These are phyloP conservation scores for Hypoxylon sp. DNA, from an alignment of 2,329 filamentous ascomycete genomes.

Conservation along the genomic window DNA sequence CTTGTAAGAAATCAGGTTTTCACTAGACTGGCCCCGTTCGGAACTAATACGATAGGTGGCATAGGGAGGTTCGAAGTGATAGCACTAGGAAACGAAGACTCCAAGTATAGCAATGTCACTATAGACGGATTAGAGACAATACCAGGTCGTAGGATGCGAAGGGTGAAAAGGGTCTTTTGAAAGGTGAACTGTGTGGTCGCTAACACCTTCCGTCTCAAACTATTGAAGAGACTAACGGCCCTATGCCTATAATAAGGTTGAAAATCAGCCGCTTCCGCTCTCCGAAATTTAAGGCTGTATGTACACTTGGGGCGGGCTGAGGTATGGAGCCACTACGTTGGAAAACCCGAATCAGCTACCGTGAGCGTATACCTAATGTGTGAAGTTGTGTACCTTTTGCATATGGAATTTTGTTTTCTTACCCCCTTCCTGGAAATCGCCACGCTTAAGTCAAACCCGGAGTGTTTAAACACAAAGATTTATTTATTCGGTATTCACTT, in stretches of 20 bases:
- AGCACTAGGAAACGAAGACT: background rate
- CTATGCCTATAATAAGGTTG: conserved; percentile 2
- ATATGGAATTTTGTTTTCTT: too few species aligned
- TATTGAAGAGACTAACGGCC: conserved; percentile 19
- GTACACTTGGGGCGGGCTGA: background rate
- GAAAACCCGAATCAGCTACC: background rate
- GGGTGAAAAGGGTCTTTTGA: conserved; percentile 12
- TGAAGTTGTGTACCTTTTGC: background rate
- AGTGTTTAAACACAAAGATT: background rate
- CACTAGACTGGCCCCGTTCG: background rate
- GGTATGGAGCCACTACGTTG: background rate
- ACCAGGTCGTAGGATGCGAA: background rate
- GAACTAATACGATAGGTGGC: background rate
- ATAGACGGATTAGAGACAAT: conserved; percentile 1
- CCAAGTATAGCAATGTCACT: background rate
- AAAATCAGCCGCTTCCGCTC: conserved; percentile 5
- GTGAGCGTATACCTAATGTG: background rate
- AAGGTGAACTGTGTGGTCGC: conserved; percentile 10
- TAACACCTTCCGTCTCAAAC: conserved; percentile 5
- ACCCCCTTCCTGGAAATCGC: background rate
- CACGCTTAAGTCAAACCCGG: background rate
- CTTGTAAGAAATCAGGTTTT: background rate
- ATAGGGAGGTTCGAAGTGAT: background rate
- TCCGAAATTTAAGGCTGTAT: background rate
- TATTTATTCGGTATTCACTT: background rate